phyloP scores from a whole-genome alignment of 2,329 filamentous ascomycete species.

The Colletotrichum tropicale region DNA sequence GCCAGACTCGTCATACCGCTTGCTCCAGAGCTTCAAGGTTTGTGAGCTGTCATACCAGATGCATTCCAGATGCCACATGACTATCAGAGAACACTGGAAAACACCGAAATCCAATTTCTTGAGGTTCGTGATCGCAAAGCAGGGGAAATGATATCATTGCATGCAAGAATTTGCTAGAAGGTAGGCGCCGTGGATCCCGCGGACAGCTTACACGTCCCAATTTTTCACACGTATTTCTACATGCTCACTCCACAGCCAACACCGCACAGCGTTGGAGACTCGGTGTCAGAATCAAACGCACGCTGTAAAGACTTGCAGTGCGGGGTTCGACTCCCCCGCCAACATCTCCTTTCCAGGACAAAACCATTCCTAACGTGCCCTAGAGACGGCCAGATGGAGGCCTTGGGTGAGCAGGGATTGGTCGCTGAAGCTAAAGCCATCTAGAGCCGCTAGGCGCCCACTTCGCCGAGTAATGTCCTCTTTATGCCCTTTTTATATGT shows the following conservation, averaged over 20 bases:
- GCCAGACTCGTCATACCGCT: background rate
- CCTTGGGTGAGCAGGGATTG: background rate
- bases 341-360: background rate
- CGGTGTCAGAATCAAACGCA: background rate
- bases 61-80: background rate
- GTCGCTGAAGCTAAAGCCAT: background rate
- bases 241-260: background rate
- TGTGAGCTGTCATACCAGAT: background rate
- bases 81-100: background rate
- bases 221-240: background rate
- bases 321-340: background rate
- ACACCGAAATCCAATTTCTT: background rate
- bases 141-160: background rate
- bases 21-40: background rate
- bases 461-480: background rate
- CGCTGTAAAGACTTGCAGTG: background rate
- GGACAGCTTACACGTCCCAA: background rate
- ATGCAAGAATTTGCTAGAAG: background rate
- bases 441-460: background rate
- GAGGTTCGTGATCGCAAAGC: background rate
- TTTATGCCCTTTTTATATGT: background rate
- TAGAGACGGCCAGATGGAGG: background rate
- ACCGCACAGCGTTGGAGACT: background rate
- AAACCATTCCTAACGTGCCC: background rate
- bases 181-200: background rate